Conservation (phyloP, 2,329 filamentous ascomycete species). For the Aspergillus fischeri region DNA sequence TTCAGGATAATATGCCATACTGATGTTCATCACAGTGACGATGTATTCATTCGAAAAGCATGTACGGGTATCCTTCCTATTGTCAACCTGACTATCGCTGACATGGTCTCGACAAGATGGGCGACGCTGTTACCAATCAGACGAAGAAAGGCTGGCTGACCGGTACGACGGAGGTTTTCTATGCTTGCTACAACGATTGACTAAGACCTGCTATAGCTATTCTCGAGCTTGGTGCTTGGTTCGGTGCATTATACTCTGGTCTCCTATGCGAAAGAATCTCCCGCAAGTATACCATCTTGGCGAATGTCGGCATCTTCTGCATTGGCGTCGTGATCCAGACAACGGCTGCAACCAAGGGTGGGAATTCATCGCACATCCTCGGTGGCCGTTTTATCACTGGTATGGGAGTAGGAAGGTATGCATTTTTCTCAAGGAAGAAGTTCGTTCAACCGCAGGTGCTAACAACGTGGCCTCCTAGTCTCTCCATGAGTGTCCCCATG, state of each 20-base stretch:
- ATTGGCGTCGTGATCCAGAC: conserved; percentile 67
- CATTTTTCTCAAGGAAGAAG: not conserved
- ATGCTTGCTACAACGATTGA: not conserved
- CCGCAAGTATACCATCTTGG: conserved; percentile 65
- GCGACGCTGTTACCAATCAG: conserved; percentile 16
- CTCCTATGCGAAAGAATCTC: conserved; percentile 67
- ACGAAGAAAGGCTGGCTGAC: conserved; percentile 27
- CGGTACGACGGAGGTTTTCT: not conserved
- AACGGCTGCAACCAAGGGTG: conserved; percentile 44
- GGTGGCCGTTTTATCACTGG: conserved; percentile 65
- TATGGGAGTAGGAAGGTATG: conserved; percentile 50
- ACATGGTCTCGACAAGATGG: conserved; percentile 15
- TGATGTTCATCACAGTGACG: conserved; percentile 5
- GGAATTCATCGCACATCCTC: conserved; percentile 58
- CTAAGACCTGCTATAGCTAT: conserved; percentile 49
- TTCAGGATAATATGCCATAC: not conserved
- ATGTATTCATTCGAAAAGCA: conserved; percentile 10
- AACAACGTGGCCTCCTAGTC: not conserved
- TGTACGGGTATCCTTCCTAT: not conserved
- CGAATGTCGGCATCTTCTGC: conserved; percentile 64
- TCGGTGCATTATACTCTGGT: conserved; percentile 67
- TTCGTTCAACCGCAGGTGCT: not conserved
- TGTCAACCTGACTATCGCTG: not conserved
- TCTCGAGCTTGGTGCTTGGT: conserved; percentile 71
- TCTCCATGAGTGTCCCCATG: conserved; percentile 41